These are phyloP conservation scores for Ciborinia camelliae DNA, from an alignment of 2,329 filamentous ascomycete species.

Conservation along the genomic window DNA sequence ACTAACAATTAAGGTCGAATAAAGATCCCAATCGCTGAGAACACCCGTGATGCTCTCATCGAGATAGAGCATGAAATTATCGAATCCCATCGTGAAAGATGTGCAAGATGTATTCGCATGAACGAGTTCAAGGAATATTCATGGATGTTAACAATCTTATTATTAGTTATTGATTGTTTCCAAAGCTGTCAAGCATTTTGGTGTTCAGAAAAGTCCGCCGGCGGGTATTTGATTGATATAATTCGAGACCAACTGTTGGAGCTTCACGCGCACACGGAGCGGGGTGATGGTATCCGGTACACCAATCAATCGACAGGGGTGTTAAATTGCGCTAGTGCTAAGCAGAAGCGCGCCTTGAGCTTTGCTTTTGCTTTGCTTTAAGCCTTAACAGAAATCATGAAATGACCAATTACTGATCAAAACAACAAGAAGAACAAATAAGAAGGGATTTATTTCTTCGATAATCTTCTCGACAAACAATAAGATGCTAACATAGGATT, in stretches of 20 bases:
- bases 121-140: not conserved
- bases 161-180: not conserved
- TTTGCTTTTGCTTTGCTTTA: no score
- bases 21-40: conserved; percentile 76
- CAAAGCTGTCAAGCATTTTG: no score
- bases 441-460: conserved; percentile 14
- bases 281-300: conserved; percentile 4
- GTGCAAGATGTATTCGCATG: not conserved
- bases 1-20: conserved; percentile 69
- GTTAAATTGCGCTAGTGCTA: not conserved
- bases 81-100: conserved; percentile 36
- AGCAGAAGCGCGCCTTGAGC: conserved; percentile 8
- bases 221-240: conserved; percentile 2
- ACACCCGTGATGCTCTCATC: conserved; percentile 68
- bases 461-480: conserved; percentile 21
- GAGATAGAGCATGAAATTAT: conserved; percentile 60
- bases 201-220: not conserved
- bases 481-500: conserved; percentile 29
- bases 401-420: conserved; percentile 14
- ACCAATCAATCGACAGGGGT: conserved; percentile 1
- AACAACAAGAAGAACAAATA: conserved; percentile 21
- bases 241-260: no score
- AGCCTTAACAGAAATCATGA: conserved; percentile 11
- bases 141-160: not conserved
- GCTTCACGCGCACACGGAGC: not conserved